These are phyloP conservation scores for Linum tenue DNA, from an alignment of 345 rosid genomes.

Conservation along the genomic window DNA sequence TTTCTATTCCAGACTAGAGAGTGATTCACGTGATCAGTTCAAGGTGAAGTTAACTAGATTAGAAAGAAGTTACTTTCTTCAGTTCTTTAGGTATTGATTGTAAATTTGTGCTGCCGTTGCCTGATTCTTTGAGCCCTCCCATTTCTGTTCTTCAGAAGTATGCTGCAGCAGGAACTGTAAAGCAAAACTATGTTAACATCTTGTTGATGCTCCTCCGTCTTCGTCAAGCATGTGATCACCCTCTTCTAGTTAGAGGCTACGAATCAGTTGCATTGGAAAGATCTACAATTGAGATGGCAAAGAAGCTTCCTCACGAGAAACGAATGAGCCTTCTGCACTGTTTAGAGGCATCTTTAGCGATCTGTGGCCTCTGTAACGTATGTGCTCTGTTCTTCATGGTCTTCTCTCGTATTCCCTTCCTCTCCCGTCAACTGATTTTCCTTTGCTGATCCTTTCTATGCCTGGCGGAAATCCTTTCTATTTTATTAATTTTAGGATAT, in stretches of 20 bases:
- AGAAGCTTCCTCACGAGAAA: slow-evolving; percentile 44
- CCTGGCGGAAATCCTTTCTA: too few species aligned
- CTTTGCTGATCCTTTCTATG: too few species aligned
- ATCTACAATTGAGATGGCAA: slow-evolving; percentile 51
- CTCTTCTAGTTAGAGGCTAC: slow-evolving; percentile 76
- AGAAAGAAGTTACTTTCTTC: not conserved
- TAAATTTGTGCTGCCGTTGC: not conserved
- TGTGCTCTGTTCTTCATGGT: slow-evolving; percentile 13
- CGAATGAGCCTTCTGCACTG: slow-evolving; percentile 34
- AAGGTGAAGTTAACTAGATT: slow-evolving; percentile 36
- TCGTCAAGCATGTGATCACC: slow-evolving; percentile 98
- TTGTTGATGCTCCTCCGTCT: slow-evolving; percentile 96
- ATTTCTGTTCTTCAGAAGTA: slow-evolving; percentile 55
- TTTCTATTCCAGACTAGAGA: slow-evolving; percentile 73
- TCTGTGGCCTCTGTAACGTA: slow-evolving; percentile 92
- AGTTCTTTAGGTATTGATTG: too few species aligned
- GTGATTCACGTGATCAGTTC: slow-evolving; percentile 77
- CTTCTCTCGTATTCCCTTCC: not conserved
- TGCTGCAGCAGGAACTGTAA: slow-evolving; percentile 96
- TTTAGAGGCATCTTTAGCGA: slow-evolving; percentile 69
- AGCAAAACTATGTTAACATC: slow-evolving; percentile 90
- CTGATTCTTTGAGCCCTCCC: not conserved
- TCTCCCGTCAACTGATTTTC: too few species aligned
- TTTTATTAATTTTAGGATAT: too few species aligned
- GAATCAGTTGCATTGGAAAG: slow-evolving; percentile 48